phyloP scores from a whole-genome alignment of 164 flowering plant genomes.

The Dillenia turbinata region DNA sequence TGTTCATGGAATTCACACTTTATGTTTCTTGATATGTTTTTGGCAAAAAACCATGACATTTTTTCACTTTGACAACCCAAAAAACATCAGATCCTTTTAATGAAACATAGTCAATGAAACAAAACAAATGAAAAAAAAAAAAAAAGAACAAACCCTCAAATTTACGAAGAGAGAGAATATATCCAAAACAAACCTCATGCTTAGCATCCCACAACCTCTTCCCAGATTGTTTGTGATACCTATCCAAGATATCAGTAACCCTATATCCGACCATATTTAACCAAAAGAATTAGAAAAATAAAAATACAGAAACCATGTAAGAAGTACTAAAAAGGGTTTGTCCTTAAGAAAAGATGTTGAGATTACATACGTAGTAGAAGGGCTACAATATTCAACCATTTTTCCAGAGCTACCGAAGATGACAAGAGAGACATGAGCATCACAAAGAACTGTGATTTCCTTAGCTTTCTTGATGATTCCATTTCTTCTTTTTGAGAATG shows the following conservation, averaged over 20 bases:
- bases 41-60: conserved; percentile 19
- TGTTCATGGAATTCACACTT: conserved; percentile 25
- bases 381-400: conserved; percentile 57
- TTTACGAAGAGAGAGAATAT: background rate
- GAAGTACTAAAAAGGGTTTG: background rate
- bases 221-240: conserved; percentile 54
- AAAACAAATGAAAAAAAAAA: background rate
- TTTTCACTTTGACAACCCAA: background rate
- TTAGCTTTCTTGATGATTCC: conserved; percentile 79
- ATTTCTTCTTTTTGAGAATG: conserved; percentile 71
- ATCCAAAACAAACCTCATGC: conserved; percentile 60
- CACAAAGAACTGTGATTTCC: conserved; percentile 74
- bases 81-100: background rate
- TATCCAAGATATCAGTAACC: conserved; percentile 47
- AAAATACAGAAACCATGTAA: background rate
- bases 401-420: conserved; percentile 61
- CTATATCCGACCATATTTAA: conserved; percentile 23
- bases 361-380: conserved; percentile 40
- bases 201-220: conserved; percentile 88
- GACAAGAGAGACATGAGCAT: conserved; percentile 71
- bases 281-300: background rate
- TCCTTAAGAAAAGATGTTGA: background rate
- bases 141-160: background rate
- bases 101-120: background rate
- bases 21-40: conserved; percentile 31